These are phyloP conservation scores for Oidiodendron maius DNA, from an alignment of 495 filamentous ascomycete genomes.

Conservation along the genomic window DNA sequence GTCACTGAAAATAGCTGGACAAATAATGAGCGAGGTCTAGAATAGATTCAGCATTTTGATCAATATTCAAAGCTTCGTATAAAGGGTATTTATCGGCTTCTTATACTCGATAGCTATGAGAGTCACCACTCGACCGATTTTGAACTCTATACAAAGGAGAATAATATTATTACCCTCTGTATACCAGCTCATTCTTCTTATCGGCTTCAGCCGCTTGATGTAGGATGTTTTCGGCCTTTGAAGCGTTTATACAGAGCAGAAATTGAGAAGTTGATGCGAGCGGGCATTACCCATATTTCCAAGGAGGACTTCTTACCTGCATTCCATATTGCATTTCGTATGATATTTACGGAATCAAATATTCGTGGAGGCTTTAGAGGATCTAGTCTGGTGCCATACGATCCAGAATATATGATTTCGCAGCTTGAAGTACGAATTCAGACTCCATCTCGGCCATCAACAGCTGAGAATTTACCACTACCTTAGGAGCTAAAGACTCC, in stretches of 20 bases:
- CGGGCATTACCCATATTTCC: slow-evolving; percentile 9
- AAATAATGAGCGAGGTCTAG: slow-evolving; percentile 22
- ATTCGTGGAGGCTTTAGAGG: too few relatives aligned
- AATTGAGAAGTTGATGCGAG: slow-evolving; percentile 11
- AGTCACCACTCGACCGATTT: slow-evolving; percentile 23
- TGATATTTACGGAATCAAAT: not conserved
- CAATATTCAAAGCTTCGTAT: slow-evolving; percentile 14
- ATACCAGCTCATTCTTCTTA: slow-evolving; percentile 24
- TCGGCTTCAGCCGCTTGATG: slow-evolving; percentile 26
- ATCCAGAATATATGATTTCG: not conserved
- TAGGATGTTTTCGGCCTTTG: slow-evolving; percentile 20
- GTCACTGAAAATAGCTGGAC: slow-evolving; percentile 29
- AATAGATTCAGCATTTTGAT: slow-evolving; percentile 17
- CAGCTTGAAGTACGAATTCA: not conserved
- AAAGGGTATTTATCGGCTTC: slow-evolving; percentile 18
- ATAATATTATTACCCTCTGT: slow-evolving; percentile 27
- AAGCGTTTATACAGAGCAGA: slow-evolving; percentile 17
- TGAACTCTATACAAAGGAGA: slow-evolving; percentile 17
- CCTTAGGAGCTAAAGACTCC: not conserved
- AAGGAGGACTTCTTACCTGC: too few relatives aligned
- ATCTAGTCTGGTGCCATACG: not conserved
- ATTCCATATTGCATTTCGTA: not conserved
- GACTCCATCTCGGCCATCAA: not conserved
- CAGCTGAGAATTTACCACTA: not conserved
- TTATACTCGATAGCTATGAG: slow-evolving; percentile 25